Base-by-base conservation (phyloP, 1,284 basidiomycete species). In the Heterobasidion irregulare region DNA sequence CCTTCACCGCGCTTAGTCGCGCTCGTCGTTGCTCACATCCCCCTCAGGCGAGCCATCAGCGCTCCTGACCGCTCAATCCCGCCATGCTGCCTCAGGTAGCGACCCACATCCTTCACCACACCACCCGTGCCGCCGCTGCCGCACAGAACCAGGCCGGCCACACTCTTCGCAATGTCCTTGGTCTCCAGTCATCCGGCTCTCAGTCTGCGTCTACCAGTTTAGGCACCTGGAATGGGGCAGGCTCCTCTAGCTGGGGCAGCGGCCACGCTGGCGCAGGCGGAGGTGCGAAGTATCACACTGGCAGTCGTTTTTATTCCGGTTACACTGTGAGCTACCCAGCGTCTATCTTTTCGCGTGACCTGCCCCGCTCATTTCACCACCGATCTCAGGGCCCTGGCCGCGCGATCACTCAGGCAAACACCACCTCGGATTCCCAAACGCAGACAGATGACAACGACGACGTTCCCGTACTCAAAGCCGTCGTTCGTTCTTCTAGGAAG, bases 31-130 rank as follows among this genome's bases (percentile, higher is more conserved):
- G 26, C 32, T 7, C 34, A 36, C 18, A 19, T 53, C 45, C 38
- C 32, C 36, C 16, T 41, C 47, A 41, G 41, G 49, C 18, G 38
- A 54, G 47, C 47, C 34, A 15, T 41, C 32, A 13, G 47, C 32
- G 45, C 41, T 33, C 47, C 58, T 57, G 56, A 56, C 15, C 10
- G 41, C 49, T 50, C 52, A 33, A 46, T 19, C 41, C 19, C 34
- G 53, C 12, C 53, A 92, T 92, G 89, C 72, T 92, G 64, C 88
- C 89, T 53, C 89, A 89, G 70, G 84, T 88, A 69, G 84, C 86
- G 26, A 85, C 82, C 35, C 82, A 85, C 53, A 74, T 92, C 54
- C 72, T 91, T 36, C 80, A 89, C 60, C 83, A 84, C 61, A 87
- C 85, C 0, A 78, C 83, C 32, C 83, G 88, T 64, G 87, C 85